Conservation (phyloP, 805 yeast genomes). For the Starmerella powellii region DNA sequence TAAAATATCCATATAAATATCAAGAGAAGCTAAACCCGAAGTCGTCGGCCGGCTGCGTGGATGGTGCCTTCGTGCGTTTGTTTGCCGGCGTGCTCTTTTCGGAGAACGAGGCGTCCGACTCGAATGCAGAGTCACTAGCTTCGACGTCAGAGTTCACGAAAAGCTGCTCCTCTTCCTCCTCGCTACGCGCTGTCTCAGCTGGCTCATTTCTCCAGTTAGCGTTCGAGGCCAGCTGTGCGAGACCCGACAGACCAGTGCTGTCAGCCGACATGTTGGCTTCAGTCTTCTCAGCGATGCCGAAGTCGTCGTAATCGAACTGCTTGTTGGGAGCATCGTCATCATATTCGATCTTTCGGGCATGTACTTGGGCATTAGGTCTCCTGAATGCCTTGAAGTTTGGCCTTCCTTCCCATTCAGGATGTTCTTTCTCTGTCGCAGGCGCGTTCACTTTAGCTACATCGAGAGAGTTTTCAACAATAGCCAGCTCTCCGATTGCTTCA, state of each 20-base stretch:
- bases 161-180: slow-evolving; percentile 1
- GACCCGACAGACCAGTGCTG: not conserved
- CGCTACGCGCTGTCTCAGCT: too few relatives aligned
- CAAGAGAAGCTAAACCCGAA: slow-evolving; percentile 21
- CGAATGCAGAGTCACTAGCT: not conserved
- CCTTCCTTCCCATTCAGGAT: not conserved
- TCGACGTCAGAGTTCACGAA: slow-evolving; percentile 4
- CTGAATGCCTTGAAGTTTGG: slow-evolving; percentile 22
- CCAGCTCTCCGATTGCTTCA: slow-evolving; percentile 1
- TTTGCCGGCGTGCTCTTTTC: not conserved
- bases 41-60: slow-evolving; percentile 18
- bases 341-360: not conserved
- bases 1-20: not conserved
- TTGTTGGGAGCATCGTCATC: not conserved
- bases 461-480: slow-evolving; percentile 2
- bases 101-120: too few relatives aligned
- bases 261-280: not conserved
- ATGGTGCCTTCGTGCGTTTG: not conserved
- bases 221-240: not conserved
- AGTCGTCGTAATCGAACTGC: not conserved
- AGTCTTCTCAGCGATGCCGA: not conserved
- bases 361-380: not conserved
- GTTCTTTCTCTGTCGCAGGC: not conserved
- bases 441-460: not conserved
- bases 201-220: not conserved